These are phyloP conservation scores for Plasmodium ovale DNA, from an alignment of 169 alveolate species.

Conservation along the genomic window DNA sequence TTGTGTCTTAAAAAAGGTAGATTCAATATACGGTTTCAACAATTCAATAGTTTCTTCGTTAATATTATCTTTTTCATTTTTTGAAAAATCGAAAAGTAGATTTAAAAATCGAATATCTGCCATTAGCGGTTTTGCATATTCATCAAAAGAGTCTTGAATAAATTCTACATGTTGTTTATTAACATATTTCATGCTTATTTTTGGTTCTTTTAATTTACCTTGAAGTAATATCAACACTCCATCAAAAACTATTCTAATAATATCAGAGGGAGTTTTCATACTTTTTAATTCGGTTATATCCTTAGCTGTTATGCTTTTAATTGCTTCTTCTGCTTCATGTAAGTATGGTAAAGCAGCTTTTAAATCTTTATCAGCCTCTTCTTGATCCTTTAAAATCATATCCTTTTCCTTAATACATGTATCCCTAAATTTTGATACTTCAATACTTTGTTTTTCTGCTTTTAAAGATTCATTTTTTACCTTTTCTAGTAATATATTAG, in stretches of 20 bases:
- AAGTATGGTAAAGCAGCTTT: slow-evolving; percentile 95
- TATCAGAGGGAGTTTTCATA: slow-evolving; percentile 92
- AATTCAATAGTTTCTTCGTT: slow-evolving; percentile 97
- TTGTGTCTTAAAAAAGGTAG: slow-evolving; percentile 88
- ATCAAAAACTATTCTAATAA: slow-evolving; percentile 93
- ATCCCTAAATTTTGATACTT: slow-evolving; percentile 91
- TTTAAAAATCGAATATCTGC: slow-evolving; percentile 91
- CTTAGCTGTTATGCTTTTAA: slow-evolving; percentile 91
- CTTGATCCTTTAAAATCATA: slow-evolving; percentile 91
- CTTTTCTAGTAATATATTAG: slow-evolving; percentile 91
- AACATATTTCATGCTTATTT: slow-evolving; percentile 82
- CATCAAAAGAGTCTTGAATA: slow-evolving; percentile 94
- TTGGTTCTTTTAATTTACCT: slow-evolving; percentile 80
- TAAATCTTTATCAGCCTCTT: slow-evolving; percentile 94
- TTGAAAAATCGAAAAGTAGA: slow-evolving; percentile 90
- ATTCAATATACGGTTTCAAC: slow-evolving; percentile 93
- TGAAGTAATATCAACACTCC: slow-evolving; percentile 90
- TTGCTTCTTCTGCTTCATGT: slow-evolving; percentile 93
- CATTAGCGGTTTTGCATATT: slow-evolving; percentile 90
- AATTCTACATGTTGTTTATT: slow-evolving; percentile 89
- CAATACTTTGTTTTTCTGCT: slow-evolving; percentile 94
- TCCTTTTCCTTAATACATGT: slow-evolving; percentile 91
- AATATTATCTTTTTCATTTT: slow-evolving; percentile 93
- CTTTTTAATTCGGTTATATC: slow-evolving; percentile 95
- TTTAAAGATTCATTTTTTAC: slow-evolving; percentile 94